Evolutionary conservation across 1,139 yeast genomes (phyloP), one percentile per base, ranked within the genome.

Genomic region (Saccharomyces hybrid): DNA sequence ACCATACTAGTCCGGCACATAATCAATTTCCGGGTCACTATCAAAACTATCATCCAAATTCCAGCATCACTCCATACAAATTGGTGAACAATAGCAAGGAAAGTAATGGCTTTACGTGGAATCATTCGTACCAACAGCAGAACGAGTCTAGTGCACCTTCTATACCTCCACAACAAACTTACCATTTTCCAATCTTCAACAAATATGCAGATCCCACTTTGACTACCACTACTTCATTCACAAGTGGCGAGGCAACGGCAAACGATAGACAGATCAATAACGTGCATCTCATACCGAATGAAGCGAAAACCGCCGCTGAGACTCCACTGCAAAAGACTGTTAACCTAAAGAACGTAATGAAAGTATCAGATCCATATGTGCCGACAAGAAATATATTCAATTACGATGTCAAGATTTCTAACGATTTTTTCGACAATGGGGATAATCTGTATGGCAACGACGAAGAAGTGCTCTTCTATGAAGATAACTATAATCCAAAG

Each of bases 151-250:
- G 52, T 57, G 59, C 31, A 23, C 25, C 50, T 14, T 14, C 42
- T 5, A 41, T 8, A 25, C 28, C 27, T 7, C 42, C n/a, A 20
- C 49, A 31, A 6, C 20, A 32, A n/a, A 16, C 31, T 25, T 51
- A 49, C 9, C 56, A 52, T 32, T 27, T 47, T n/a, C 61, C 61
- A n/a, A 66, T 71, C 20, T 73, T 73, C 61, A 73, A 66, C 60
- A 69, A 70, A 54, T 73, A 66, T 57, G 75, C 74, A 34, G 73
- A 73, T 57, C 76, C 76, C 30, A 63, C 66, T 28, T 49, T 72
- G 51, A 72, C 75, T 6, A 72, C 75, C 1, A 62, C 62, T 3
- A 61, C 63, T 5, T 23, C 48, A 5, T 23, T 25, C 13, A 25
- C 31, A 16, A 46, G 5, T 23, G 14, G 20, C 5, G 31, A 46